These are phyloP conservation scores for Chalciporus pseudorubinellus DNA, from an alignment of 768 basidiomycete genomes.

Conservation along the genomic window DNA sequence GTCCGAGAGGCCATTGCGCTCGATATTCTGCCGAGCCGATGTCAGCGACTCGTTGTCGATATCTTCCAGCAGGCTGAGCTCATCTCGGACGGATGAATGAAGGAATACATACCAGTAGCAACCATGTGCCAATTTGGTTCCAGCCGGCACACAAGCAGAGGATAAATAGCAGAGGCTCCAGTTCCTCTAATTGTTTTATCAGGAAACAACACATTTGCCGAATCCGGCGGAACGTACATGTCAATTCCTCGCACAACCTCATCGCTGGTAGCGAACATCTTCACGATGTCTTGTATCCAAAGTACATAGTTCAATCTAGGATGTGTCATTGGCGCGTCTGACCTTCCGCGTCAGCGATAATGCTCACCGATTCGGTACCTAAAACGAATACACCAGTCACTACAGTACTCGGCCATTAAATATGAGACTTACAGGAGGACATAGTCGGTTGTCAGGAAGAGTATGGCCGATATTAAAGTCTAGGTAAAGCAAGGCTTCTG, in stretches of 20 bases:
- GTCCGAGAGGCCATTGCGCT: slow-evolving; percentile 49
- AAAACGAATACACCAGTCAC: neutral
- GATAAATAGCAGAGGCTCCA: slow-evolving; percentile 88
- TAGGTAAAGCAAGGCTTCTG: slow-evolving; percentile 69
- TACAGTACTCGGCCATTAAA: neutral
- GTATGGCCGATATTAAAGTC: slow-evolving; percentile 67
- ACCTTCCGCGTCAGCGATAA: neutral
- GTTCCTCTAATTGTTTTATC: slow-evolving; percentile 60
- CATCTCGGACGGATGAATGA: neutral
- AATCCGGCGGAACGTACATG: slow-evolving; percentile 49
- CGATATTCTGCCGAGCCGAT: slow-evolving; percentile 57
- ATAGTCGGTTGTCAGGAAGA: slow-evolving; percentile 71
- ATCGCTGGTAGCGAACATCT: slow-evolving; percentile 24
- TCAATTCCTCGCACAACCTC: slow-evolving; percentile 56
- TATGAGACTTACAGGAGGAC: slow-evolving; percentile 69
- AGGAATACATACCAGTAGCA: slow-evolving; percentile 56
- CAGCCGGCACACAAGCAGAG: slow-evolving; percentile 64
- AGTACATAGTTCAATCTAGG: slow-evolving; percentile 81
- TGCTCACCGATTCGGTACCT: slow-evolving; percentile 74
- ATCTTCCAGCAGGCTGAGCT: slow-evolving; percentile 43
- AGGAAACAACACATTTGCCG: neutral
- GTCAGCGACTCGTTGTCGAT: slow-evolving; percentile 61
- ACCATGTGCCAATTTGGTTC: slow-evolving; percentile 55
- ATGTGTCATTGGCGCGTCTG: neutral
- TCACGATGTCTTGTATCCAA: slow-evolving; percentile 74